Percentiles rank a stretch among this genome's conserved stretches.
Conservation (phyloP, 202 grass and related monocot species). For the Bolboschoenoplectus hybrid region DNA sequence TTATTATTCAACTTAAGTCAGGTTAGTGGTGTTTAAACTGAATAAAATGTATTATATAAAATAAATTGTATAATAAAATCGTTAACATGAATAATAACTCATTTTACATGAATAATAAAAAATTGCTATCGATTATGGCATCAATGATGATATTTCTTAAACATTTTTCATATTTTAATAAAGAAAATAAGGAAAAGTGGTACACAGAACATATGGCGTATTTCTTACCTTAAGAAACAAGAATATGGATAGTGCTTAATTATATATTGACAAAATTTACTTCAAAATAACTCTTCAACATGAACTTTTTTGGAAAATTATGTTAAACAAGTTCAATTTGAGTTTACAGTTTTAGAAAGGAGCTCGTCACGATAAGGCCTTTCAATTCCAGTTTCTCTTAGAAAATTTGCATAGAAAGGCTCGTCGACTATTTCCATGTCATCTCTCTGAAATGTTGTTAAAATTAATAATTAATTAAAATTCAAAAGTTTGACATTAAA, state of each 20-base stretch:
- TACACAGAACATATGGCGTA: neutral
- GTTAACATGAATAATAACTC: too few relatives aligned
- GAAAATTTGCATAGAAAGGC: slow-evolving; percentile 85
- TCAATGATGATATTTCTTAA: too few relatives aligned
- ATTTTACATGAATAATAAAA: too few relatives aligned
- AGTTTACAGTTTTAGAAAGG: slow-evolving; percentile 65
- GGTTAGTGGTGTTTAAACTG: too few relatives aligned
- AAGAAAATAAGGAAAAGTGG: neutral
- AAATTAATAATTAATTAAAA: neutral
- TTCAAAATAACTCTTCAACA: neutral
- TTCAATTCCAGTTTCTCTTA: slow-evolving; percentile 58
- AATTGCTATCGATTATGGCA: too few relatives aligned
- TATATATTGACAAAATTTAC: neutral
- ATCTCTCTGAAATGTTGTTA: slow-evolving; percentile 53
- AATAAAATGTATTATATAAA: too few relatives aligned
- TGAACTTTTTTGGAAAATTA: neutral
- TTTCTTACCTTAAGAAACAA: neutral
- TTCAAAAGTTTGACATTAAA: neutral
- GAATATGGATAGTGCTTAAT: too few relatives aligned
- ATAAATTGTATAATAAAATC: too few relatives aligned
- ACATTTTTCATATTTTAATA: neutral
- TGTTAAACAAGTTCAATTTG: neutral
- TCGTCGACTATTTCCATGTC: slow-evolving; percentile 86
- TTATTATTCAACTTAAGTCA: too few relatives aligned
- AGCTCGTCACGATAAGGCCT: slow-evolving; percentile 71